Conservation (phyloP, 129 eudicot species). For the Flaveria sonorensis region DNA sequence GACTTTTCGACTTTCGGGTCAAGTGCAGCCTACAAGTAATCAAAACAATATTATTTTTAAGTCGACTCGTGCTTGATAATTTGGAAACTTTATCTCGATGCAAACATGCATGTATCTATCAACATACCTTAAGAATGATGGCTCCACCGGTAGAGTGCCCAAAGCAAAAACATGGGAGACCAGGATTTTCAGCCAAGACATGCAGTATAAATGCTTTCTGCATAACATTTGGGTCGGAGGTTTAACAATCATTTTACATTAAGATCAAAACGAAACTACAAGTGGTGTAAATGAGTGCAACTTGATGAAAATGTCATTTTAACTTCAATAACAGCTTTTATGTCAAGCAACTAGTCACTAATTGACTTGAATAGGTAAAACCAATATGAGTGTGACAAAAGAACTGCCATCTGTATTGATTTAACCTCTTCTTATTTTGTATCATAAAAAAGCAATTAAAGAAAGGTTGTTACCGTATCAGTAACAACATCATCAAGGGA, state of each 20-base stretch:
- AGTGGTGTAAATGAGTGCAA: neutral
- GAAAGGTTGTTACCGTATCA: slow-evolving; percentile 55
- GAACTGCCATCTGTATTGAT: neutral
- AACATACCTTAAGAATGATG: slow-evolving; percentile 73
- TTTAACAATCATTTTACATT: neutral
- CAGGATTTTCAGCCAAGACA: slow-evolving; percentile 68
- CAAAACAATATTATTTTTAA: neutral
- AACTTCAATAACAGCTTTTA: neutral
- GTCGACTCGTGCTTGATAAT: neutral
- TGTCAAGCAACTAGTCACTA: neutral
- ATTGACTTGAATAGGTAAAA: too few species aligned
- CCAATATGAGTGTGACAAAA: too few species aligned
- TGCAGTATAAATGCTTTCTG: slow-evolving; percentile 71
- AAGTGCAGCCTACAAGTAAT: slow-evolving; percentile 56
- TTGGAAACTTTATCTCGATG: neutral
- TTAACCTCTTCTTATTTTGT: neutral
- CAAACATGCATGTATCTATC: neutral
- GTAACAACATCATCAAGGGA: slow-evolving; percentile 79
- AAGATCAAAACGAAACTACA: neutral
- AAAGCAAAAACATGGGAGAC: slow-evolving; percentile 85
- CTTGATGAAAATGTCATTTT: neutral
- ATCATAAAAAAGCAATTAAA: neutral
- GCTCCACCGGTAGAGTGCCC: slow-evolving; percentile 98
- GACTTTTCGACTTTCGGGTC: slow-evolving; percentile 64
- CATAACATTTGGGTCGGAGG: neutral